Percentiles rank a stretch among this genome's conserved stretches.
These are phyloP conservation scores for Aspergillus aculeatinus DNA, from an alignment of 2,329 filamentous ascomycete genomes.

Conservation along the genomic window DNA sequence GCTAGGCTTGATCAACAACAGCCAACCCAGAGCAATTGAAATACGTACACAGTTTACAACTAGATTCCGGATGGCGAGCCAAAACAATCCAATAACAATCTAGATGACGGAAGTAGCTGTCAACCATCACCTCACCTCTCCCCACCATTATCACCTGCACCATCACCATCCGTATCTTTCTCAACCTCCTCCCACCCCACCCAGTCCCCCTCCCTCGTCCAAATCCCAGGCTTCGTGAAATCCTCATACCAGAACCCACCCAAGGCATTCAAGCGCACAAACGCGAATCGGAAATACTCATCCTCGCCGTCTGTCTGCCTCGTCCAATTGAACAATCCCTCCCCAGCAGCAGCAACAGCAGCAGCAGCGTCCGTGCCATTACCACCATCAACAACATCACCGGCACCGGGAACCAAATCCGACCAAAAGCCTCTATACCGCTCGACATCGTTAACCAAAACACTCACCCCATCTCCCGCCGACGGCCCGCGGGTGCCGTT, in stretches of 20 bases:
- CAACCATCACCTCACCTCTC: too few species aligned
- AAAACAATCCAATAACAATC: too few species aligned
- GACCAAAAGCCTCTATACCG: constrained; percentile 54
- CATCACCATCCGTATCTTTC: background rate
- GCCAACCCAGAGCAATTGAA: too few species aligned
- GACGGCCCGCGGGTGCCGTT: constrained; percentile 31
- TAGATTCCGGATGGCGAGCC: too few species aligned
- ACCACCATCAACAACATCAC: too few species aligned
- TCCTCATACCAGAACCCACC: constrained; percentile 43
- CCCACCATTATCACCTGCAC: background rate
- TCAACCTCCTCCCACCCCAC: background rate
- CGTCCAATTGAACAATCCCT: constrained; percentile 37
- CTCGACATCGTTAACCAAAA: constrained; percentile 63
- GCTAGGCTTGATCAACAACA: too few species aligned
- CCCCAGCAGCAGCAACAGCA: constrained; percentile 20
- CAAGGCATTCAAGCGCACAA: constrained; percentile 36
- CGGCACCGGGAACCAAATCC: constrained; percentile 19
- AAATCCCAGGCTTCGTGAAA: constrained; percentile 37
- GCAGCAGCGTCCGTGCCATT: too few species aligned
- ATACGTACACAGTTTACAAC: too few species aligned
- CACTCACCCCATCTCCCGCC: constrained; percentile 54
- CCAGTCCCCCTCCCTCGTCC: constrained; percentile 31
- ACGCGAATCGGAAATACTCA: constrained; percentile 47
- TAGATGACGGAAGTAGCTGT: too few species aligned
- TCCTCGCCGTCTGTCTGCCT: constrained; percentile 28